phyloP scores from a whole-genome alignment of 352 stramenopile genomes.

The Phytopythium cucurbitacearum region DNA sequence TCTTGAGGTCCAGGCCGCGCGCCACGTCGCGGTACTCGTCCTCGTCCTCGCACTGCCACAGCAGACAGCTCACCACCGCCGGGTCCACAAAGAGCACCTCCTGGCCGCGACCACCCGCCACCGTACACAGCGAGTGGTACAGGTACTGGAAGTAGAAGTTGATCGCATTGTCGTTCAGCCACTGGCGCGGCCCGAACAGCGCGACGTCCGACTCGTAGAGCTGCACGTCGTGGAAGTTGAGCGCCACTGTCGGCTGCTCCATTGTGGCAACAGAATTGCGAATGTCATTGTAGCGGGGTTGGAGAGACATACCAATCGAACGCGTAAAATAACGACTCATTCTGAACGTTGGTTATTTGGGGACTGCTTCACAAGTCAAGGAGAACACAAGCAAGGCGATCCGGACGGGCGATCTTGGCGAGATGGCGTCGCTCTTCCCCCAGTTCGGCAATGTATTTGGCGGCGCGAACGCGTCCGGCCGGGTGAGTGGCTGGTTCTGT shows the following conservation, averaged over 20 bases:
- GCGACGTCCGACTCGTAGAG: constrained; percentile 76
- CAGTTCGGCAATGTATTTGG: constrained; percentile 82
- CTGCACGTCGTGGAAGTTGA: constrained; percentile 80
- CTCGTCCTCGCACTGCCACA: constrained; percentile 81
- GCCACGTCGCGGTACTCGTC: constrained; percentile 68
- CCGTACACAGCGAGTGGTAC: constrained; percentile 31
- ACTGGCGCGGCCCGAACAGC: constrained; percentile 54
- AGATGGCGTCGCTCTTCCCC: constrained; percentile 65
- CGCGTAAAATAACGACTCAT: not conserved
- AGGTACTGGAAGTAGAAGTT: constrained; percentile 84
- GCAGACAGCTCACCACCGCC: constrained; percentile 72
- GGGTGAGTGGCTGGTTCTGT: constrained; percentile 18
- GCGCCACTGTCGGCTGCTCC: constrained; percentile 40
- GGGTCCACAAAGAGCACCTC: constrained; percentile 70
- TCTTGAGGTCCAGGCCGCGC: constrained; percentile 27
- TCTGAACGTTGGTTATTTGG: constrained; percentile 8
- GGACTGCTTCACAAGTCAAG: constrained; percentile 2
- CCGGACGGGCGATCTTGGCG: constrained; percentile 7
- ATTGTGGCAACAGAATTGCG: not conserved
- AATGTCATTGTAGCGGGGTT: not conserved
- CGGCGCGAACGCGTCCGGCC: constrained; percentile 42
- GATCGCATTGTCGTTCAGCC: constrained; percentile 83
- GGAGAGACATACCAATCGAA: not conserved
- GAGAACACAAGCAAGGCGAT: constrained; percentile 7
- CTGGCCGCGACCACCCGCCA: not conserved